A percentile compares a stretch with the other conserved stretches of the same genome.
Conservation (phyloP, 2,329 filamentous ascomycete genomes). For the Graphiopsis chlorocephala region DNA sequence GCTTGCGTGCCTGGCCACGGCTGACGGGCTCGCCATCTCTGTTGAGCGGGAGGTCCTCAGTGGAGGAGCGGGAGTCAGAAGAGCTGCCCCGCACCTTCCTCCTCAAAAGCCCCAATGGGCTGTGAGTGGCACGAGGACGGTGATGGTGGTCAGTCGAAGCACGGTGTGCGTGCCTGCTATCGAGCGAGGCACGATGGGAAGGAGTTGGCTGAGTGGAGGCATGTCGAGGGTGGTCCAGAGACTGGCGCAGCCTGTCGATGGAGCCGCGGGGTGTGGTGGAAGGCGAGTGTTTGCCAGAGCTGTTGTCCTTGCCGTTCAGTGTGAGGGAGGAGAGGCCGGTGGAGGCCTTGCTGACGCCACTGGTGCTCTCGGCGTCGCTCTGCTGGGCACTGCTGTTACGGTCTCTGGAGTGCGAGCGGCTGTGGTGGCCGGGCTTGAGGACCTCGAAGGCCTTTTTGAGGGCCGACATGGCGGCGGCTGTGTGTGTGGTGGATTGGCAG, state of each 20-base stretch:
- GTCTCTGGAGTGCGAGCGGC: slow-evolving; percentile 8
- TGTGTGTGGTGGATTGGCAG: neutral
- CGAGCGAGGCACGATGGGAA: neutral
- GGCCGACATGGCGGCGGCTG: slow-evolving; percentile 31
- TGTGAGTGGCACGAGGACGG: slow-evolving; percentile 28
- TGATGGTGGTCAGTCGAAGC: slow-evolving; percentile 21
- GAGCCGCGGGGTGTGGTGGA: slow-evolving; percentile 11
- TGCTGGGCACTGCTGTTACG: neutral
- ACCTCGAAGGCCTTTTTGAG: slow-evolving; percentile 48
- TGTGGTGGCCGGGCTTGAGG: slow-evolving; percentile 38
- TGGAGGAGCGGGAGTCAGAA: slow-evolving; percentile 34
- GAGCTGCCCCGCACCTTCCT: slow-evolving; percentile 31
- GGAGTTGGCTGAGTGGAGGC: neutral
- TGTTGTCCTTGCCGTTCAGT: slow-evolving; percentile 22
- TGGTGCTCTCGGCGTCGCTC: slow-evolving; percentile 14
- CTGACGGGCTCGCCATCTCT: slow-evolving; percentile 50
- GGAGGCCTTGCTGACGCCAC: slow-evolving; percentile 15
- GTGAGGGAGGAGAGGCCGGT: slow-evolving; percentile 26
- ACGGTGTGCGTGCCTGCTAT: neutral
- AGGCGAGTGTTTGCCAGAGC: slow-evolving; percentile 14
- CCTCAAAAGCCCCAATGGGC: slow-evolving; percentile 33
- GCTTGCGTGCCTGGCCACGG: slow-evolving; percentile 49
- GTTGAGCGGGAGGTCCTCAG: slow-evolving; percentile 44
- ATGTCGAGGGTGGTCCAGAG: slow-evolving; percentile 12
- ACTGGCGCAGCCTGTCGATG: slow-evolving; percentile 18